Base-by-base conservation (phyloP, 176 grass and related monocot genomes). In the Musa schizocarpa region DNA sequence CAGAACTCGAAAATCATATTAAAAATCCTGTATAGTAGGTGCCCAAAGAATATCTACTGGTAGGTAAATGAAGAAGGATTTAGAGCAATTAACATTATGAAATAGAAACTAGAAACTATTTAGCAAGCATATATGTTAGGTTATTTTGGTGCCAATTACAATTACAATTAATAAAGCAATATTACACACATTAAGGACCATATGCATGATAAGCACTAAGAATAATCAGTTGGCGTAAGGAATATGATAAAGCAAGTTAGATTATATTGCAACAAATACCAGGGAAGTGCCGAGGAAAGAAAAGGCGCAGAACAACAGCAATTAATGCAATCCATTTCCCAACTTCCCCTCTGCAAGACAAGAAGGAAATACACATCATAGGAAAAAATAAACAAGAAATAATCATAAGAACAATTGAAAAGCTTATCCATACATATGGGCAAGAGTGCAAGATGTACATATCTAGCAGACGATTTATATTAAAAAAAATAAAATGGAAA, bases 301-400 rank as follows among this genome's bases (percentile, higher is more conserved):
- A 97, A 64, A 97, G 90, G 13, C 84, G 90, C 19, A 97, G 72
- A 69, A 97, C 81, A 70, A 97, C 82, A 19, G 67, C 82, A 53
- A 97, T 75, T 34, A 97, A 75, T 1, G 88, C 87, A 71, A 97
- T 70, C 93, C 93, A 97, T 77, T 73, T 85, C 19, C 93, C 93
- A 61, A 93, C 66, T 49, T 97, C 93, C 1, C 93, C 93, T 77
- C 93, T 97, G 89, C 76, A 87, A 70, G 17, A 69, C 9, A 22
- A 70, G 14, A 51, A 70, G 25, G 17, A 49, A 70, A 50, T 50
- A 50, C 34, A 50, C 9, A 50, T 16, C 7, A 61, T 61, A 61
- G 4, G 26, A 22, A 65, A 65, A 27, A 1, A 62, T 20, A 62
- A 19, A 26, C 23, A 62, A 20, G 58, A 62, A 62, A 62, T 19